These are phyloP conservation scores for Flueggea neowawraea DNA, from an alignment of 441 rosid species.

Conservation along the genomic window DNA sequence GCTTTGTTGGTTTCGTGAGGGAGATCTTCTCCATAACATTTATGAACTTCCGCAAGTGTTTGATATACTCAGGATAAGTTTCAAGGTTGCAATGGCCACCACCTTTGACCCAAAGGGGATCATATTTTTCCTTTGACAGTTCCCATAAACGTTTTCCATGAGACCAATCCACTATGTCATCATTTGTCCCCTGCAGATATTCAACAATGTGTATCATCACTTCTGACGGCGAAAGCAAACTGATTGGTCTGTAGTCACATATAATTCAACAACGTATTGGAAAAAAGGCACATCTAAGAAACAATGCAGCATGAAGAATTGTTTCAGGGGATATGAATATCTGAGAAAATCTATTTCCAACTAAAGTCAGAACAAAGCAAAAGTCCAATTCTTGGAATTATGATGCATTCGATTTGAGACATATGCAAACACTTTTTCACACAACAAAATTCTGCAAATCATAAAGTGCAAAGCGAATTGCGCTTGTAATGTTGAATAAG, in stretches of 20 bases:
- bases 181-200: slow-evolving; percentile 65
- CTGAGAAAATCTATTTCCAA: background rate
- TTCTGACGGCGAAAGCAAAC: too few species aligned
- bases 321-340: too few species aligned
- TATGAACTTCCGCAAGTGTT: slow-evolving; percentile 57
- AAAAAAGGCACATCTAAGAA: background rate
- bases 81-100: slow-evolving; percentile 78
- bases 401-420: too few species aligned
- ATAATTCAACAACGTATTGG: background rate
- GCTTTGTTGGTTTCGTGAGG: slow-evolving; percentile 34
- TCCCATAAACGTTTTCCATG: slow-evolving; percentile 84
- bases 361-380: background rate
- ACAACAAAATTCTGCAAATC: too few species aligned
- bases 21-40: slow-evolving; percentile 64
- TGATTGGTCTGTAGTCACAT: background rate
- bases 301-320: background rate
- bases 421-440: too few species aligned
- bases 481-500: too few species aligned
- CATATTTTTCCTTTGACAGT: slow-evolving; percentile 64
- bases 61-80: slow-evolving; percentile 59
- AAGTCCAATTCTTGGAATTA: too few species aligned
- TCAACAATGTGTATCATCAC: background rate
- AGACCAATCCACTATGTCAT: slow-evolving; percentile 64
- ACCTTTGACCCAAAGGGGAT: slow-evolving; percentile 80
- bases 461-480: too few species aligned